Evolutionary conservation across 2,329 filamentous ascomycete species (phyloP).

Genomic region (Neodidymelliopsis sp.): DNA sequence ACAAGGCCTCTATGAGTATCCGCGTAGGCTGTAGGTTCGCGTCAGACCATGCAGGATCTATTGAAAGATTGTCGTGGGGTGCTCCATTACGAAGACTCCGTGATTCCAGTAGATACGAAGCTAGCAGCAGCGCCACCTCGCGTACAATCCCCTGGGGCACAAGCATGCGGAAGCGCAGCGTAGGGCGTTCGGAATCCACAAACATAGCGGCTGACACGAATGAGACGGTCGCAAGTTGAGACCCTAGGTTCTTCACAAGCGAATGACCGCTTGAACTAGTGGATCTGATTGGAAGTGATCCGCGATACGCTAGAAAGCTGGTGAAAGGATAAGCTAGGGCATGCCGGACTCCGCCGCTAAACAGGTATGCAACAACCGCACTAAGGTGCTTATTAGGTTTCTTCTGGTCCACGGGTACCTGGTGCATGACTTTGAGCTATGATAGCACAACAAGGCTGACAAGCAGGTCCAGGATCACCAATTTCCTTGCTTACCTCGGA

Average conservation of each 20-base stretch:
- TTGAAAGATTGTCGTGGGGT: conserved; percentile 13
- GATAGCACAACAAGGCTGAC: conserved; percentile 15
- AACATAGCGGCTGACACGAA: conserved; percentile 7
- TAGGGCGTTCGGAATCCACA: background rate
- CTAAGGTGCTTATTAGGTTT: background rate
- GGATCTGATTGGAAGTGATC: background rate
- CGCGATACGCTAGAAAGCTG: conserved; percentile 1
- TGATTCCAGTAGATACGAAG: background rate
- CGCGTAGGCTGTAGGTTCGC: conserved; percentile 13
- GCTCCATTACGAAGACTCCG: background rate
- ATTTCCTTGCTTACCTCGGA: conserved; percentile 12
- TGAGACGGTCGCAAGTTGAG: background rate
- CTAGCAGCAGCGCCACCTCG: conserved; percentile 8
- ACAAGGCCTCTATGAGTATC: conserved; percentile 7
- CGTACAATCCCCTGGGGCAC: background rate
- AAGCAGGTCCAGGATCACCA: conserved; percentile 5
- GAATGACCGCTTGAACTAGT: background rate
- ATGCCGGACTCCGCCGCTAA: conserved; percentile 8
- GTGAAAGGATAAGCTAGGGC: conserved; percentile 3
- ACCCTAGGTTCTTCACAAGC: too few relatives aligned
- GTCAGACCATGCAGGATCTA: conserved; percentile 25
- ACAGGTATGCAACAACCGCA: conserved; percentile 8
- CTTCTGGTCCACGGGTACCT: conserved; percentile 6
- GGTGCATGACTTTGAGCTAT: background rate
- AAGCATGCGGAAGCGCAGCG: background rate